Evolutionary conservation across 306 rosid species (phyloP), one percentile per base, ranked within the genome.

Genomic region (Corylus heterophylla): DNA sequence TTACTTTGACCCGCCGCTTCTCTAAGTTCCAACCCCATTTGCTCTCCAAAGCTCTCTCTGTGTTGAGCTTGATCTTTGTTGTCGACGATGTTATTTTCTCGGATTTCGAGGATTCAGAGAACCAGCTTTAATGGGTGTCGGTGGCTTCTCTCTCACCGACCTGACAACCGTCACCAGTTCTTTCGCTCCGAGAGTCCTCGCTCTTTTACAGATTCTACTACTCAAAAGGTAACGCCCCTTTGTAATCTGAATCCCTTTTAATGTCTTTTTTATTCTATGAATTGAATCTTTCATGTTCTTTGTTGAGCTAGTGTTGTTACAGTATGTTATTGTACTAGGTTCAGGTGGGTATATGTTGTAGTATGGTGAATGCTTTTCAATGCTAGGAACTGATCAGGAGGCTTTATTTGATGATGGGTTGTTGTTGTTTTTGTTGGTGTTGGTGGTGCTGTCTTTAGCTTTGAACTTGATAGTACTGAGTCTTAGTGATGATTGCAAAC

Each of bases 51-150:
- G 18, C 27, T 22, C 48, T 12, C 84, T 49, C 4, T 48, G 18
- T 64, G 42, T 3, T 5, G 31, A 52, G 35, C 48, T 50, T 49
- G 58, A 49, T 31, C 68, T 48, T 8, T 25, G 31, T 77, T 74
- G 74, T 49, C 50, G 17, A 51, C 63, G 80, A 94, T 90, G 97
- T 49, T 88, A 1, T 82, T 90, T 79, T 86, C 86, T 76, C 90
- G 88, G 86, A 74, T 85, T 71, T 85, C 88, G 13, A 78, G 83
- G 86, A 84, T 92, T 77, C 87, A 71, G 55, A 88, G 89, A 82
- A 69, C 73, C 59, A 50, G 84, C 83, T 74, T 82, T 80, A 80
- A 79, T 37, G 86, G 83, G 50, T 82, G 81, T 71, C 90, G 94
- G 5, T 56, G 89, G 83, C 70, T 87, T 59, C 73, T 80, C 6